Conservation (phyloP, 495 filamentous ascomycete species). For the Evansstolkia leycettana region DNA sequence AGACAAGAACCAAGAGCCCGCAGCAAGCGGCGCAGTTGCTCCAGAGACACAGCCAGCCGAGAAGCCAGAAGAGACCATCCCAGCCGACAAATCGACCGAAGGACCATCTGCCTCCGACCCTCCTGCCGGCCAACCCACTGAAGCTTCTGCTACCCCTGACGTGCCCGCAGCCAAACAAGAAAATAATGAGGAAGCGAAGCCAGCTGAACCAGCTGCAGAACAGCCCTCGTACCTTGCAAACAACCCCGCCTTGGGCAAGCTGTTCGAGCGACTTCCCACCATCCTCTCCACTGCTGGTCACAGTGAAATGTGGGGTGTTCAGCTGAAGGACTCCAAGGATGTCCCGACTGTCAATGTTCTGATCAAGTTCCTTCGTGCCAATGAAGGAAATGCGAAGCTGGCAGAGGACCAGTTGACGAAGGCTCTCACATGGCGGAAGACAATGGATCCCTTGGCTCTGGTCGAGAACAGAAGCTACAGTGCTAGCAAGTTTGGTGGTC, state of each 20-base stretch:
- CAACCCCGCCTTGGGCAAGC: constrained; percentile 20
- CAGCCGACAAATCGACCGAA: constrained; percentile 5
- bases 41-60: constrained; percentile 2
- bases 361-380: constrained; percentile 86
- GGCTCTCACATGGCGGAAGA: constrained; percentile 69
- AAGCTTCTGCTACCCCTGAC: constrained; percentile 3
- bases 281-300: constrained; percentile 41
- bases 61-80: constrained; percentile 1
- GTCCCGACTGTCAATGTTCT: constrained; percentile 69
- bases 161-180: constrained; percentile 4
- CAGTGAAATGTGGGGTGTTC: constrained; percentile 70
- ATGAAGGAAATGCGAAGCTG: constrained; percentile 57
- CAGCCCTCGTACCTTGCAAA: constrained; percentile 27
- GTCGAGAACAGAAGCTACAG: constrained; percentile 36
- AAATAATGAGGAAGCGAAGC: constrained; percentile 6
- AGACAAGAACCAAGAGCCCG: constrained; percentile 3
- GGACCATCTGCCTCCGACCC: constrained; percentile 4
- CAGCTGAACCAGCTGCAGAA: constrained; percentile 6
- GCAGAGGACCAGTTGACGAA: constrained; percentile 65
- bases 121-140: constrained; percentile 1
- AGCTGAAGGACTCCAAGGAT: constrained; percentile 39
- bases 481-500: constrained; percentile 32
- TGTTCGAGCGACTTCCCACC: constrained; percentile 26
- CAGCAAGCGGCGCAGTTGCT: background rate
- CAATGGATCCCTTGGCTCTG: constrained; percentile 37